Evolutionary conservation across 2,329 filamentous ascomycete genomes (phyloP), one percentile per base, ranked within the genome.

Genomic region (Apiospora koreana): DNA sequence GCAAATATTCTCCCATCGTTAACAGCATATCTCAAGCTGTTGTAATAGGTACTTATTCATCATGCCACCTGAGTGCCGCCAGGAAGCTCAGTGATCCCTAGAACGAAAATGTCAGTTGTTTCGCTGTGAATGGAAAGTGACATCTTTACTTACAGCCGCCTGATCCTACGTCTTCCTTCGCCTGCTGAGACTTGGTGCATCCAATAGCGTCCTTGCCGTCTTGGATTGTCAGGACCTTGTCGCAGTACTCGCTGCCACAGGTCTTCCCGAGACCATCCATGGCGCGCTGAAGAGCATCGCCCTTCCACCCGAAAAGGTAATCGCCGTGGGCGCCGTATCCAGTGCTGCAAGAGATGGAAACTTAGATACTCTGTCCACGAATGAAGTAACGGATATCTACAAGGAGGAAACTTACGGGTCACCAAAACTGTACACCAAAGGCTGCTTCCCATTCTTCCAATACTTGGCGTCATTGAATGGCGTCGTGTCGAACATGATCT

Each of bases 241-340:
- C 75, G 45, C 81, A 75, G 76, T 85, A 84, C 79, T 81, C 79
- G 64, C 78, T 75, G 81, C 86, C 83, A 66, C 85, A 82, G 75
- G 31, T 69, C 31, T 84, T 84, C 78, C 83, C 85, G 71, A 73
- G 74, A 73, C 80, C 81, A 77, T 92, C 85, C 73, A 89, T 80
- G 12, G 86, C 87, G 0, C 79, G 77, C 69, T 88, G 84, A 8
- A 90, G 82, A 14, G 81, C 79, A 2, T 78, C 72, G 0, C 83
- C 77, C 68, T 90, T 82, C 89, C 89, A 90, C 5, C 89, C 89
- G 77, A 89, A 90, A 41, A 86, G 42, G 76, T 90, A 91, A 77
- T 91, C 88, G 48, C 83, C 86, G 75, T 90, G 88, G 74, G 85
- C 85, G 1, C 86, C 85, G 72, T 84, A 87, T 65, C 87, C 87